phyloP scores from a whole-genome alignment of 495 filamentous ascomycete species.

The Pyrenopolyporus hunteri region DNA sequence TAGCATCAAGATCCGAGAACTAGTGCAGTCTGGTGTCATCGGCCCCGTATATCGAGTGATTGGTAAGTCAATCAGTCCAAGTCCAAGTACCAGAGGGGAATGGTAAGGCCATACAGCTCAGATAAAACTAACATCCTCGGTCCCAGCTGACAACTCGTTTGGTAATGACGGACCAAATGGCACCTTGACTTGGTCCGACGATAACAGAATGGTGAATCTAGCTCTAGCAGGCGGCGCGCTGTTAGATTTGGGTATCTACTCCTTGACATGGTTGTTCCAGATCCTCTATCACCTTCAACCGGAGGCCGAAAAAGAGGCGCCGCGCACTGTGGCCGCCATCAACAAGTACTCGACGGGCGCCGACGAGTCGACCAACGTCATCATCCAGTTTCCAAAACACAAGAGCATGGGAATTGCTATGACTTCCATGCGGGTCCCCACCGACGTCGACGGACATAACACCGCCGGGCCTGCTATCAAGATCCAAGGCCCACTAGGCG shows the following conservation, averaged over 20 bases:
- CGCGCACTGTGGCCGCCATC: conserved; percentile 62
- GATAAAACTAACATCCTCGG: conserved; percentile 9
- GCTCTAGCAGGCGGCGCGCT: conserved; percentile 86
- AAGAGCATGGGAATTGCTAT: conserved; percentile 77
- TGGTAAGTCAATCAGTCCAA: conserved; percentile 45
- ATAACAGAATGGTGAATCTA: conserved; percentile 83
- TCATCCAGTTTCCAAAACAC: conserved; percentile 75
- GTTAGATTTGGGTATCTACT: conserved; percentile 87
- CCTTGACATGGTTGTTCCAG: conserved; percentile 93
- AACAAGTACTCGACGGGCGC: conserved; percentile 83
- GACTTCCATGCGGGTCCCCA: conserved; percentile 71
- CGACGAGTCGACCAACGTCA: conserved; percentile 81
- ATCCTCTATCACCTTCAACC: conserved; percentile 82
- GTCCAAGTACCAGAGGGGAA: neutral
- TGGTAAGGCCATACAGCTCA: neutral
- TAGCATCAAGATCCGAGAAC: conserved; percentile 72
- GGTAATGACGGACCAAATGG: conserved; percentile 47
- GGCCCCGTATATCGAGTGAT: conserved; percentile 78
- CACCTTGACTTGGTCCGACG: conserved; percentile 54
- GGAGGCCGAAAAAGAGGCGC: conserved; percentile 57
- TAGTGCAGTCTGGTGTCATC: conserved; percentile 71
- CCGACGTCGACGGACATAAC: conserved; percentile 67
- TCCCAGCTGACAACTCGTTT: conserved; percentile 65
- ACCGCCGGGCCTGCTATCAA: conserved; percentile 71
- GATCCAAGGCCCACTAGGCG: conserved; percentile 85